These are phyloP conservation scores for Cynanchum wilfordii DNA, from an alignment of 257 asterid genomes.

Conservation along the genomic window DNA sequence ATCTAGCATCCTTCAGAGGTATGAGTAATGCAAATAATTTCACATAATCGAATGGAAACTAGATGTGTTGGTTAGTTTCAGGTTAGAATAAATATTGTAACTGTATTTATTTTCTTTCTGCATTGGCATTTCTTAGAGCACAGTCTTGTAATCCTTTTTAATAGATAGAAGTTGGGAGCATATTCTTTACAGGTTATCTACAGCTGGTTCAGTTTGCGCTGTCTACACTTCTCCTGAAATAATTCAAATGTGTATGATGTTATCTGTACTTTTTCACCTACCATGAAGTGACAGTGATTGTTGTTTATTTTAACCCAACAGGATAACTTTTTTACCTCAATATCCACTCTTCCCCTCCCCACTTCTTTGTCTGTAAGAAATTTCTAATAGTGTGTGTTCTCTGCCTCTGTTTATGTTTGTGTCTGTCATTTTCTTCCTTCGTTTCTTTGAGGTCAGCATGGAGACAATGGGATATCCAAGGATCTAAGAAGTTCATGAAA, in stretches of 20 bases:
- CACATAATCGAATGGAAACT: neutral
- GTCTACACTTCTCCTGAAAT: neutral
- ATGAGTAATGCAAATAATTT: constrained; percentile 1
- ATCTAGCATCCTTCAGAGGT: neutral
- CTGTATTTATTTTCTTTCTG: neutral
- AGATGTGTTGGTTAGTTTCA: neutral
- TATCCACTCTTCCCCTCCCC: neutral
- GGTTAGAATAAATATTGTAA: neutral
- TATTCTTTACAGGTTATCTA: neutral
- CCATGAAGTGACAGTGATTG: neutral
- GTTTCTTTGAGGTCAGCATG: too few species aligned
- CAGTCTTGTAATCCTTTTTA: neutral
- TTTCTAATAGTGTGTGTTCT: neutral
- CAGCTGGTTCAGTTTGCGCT: neutral
- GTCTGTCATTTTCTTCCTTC: neutral
- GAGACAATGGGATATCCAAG: neutral
- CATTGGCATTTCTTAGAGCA: neutral
- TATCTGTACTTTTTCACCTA: neutral
- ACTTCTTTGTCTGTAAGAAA: neutral
- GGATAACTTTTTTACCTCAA: neutral
- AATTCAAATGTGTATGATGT: neutral
- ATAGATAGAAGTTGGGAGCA: neutral
- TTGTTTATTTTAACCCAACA: neutral
- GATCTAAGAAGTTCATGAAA: neutral
- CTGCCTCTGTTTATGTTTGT: neutral